phyloP scores from a whole-genome alignment of 1,139 yeast species.

The Kurtzmaniella quercitrusa region DNA sequence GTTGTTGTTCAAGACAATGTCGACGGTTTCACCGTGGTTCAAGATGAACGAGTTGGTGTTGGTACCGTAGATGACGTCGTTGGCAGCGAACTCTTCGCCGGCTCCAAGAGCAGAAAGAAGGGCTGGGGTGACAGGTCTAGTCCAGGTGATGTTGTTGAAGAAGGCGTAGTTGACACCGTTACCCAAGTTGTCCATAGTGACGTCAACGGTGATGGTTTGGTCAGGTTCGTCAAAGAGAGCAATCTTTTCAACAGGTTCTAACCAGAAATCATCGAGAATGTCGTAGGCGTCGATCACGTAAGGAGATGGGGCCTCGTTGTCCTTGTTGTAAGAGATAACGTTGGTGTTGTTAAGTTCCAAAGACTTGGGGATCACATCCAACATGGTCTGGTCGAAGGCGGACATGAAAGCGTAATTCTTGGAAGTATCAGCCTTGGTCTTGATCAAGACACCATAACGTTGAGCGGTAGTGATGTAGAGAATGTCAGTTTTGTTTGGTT shows the following conservation, averaged over 20 bases:
- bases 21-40: slow-evolving; percentile 60
- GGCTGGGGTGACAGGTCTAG: slow-evolving; percentile 64
- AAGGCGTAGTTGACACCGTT: slow-evolving; percentile 75
- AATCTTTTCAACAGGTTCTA: slow-evolving; percentile 40
- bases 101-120: slow-evolving; percentile 53
- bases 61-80: slow-evolving; percentile 57
- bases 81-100: slow-evolving; percentile 39
- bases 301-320: slow-evolving; percentile 21
- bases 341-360: slow-evolving; percentile 52
- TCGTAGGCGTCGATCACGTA: slow-evolving; percentile 18
- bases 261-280: slow-evolving; percentile 52
- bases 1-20: slow-evolving; percentile 64
- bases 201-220: slow-evolving; percentile 51
- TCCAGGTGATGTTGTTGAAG: slow-evolving; percentile 63
- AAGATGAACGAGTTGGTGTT: slow-evolving; percentile 62
- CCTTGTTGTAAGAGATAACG: slow-evolving; percentile 46
- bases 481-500: slow-evolving; percentile 53
- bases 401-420: slow-evolving; percentile 62
- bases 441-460: slow-evolving; percentile 59
- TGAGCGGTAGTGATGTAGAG: slow-evolving; percentile 69
- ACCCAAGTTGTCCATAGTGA: slow-evolving; percentile 64
- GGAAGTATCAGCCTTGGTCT: slow-evolving; percentile 42
- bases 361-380: slow-evolving; percentile 56
- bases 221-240: slow-evolving; percentile 55
- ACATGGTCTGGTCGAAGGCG: slow-evolving; percentile 59